phyloP scores from a whole-genome alignment of 2,329 filamentous ascomycete genomes.

The Stachybotrys echinatus region DNA sequence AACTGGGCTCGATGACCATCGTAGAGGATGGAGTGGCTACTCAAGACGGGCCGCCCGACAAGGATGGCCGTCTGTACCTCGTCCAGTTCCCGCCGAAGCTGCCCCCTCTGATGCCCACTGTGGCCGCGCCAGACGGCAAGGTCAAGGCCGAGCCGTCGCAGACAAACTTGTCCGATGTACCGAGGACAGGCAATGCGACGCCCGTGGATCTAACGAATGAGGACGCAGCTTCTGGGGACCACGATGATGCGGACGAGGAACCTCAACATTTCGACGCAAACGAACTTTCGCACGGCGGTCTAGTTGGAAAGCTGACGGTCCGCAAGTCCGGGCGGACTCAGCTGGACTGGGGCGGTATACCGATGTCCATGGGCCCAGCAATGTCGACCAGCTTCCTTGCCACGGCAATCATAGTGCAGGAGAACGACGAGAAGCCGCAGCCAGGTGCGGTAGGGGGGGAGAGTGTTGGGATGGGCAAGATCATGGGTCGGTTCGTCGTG shows the following conservation, averaged over 20 bases:
- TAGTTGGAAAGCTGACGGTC: conserved; percentile 54
- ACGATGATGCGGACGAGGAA: conserved; percentile 20
- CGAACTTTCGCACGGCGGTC: conserved; percentile 46
- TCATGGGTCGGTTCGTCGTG: conserved; percentile 57
- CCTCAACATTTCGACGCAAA: conserved; percentile 27
- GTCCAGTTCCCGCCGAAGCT: conserved; percentile 62
- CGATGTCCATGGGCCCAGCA: conserved; percentile 45
- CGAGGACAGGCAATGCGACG: conserved; percentile 12
- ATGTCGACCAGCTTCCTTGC: conserved; percentile 52
- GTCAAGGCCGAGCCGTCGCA: conserved; percentile 39
- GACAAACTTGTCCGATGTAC: conserved; percentile 28
- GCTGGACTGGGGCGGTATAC: conserved; percentile 56
- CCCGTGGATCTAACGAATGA: conserved; percentile 38
- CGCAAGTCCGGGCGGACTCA: conserved; percentile 58
- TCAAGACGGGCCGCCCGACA: conserved; percentile 24
- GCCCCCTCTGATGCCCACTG: conserved; percentile 41
- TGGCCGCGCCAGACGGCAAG: conserved; percentile 18
- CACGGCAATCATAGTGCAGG: conserved; percentile 54
- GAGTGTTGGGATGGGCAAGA: conserved; percentile 57
- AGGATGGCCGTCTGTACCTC: conserved; percentile 55
- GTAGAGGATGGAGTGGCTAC: conserved; percentile 20
- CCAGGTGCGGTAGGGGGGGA: conserved; percentile 38
- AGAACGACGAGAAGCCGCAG: conserved; percentile 46
- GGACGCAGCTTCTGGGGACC: conserved; percentile 9
- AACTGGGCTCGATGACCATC: conserved; percentile 33